Conservation (phyloP, 106 monocot genomes). For the Iris macrosiphon region DNA sequence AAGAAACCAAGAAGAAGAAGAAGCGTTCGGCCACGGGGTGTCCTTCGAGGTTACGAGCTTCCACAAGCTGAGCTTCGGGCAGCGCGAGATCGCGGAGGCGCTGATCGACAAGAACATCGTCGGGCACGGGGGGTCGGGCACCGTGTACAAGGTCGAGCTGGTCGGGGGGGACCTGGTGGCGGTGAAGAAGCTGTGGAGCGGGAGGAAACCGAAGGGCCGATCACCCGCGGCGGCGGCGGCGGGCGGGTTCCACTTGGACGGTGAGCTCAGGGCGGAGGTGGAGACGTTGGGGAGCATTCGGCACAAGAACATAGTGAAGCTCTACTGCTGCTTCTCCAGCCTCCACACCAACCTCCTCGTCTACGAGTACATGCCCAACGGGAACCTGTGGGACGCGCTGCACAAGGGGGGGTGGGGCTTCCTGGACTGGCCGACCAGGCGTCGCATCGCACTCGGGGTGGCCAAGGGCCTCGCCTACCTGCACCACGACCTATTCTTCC, state of each 20-base stretch:
- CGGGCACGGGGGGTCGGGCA: conserved; percentile 86
- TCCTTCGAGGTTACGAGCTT: conserved; percentile 83
- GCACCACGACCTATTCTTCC: conserved; percentile 79
- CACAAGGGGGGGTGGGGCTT: conserved; percentile 41
- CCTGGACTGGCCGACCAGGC: conserved; percentile 74
- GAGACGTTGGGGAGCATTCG: conserved; percentile 89
- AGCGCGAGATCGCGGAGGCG: conserved; percentile 81
- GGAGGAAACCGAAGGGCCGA: conserved; percentile 20
- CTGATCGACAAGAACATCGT: conserved; percentile 90
- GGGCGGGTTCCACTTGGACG: conserved; percentile 24
- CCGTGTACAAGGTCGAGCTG: conserved; percentile 86
- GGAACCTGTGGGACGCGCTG: conserved; percentile 93
- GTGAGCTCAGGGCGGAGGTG: conserved; percentile 80
- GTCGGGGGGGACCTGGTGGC: conserved; percentile 77
- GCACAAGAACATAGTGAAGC: conserved; percentile 98
- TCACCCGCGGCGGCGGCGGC: no score
- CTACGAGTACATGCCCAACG: conserved; percentile 97
- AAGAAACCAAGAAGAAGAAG: no score
- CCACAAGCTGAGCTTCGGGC: conserved; percentile 85
- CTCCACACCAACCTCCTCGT: conserved; percentile 69
- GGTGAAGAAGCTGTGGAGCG: conserved; percentile 76
- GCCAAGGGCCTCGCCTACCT: conserved; percentile 86
- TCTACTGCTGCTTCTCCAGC: conserved; percentile 89
- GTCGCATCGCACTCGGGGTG: conserved; percentile 65
- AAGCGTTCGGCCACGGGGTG: conserved; percentile 35